These are phyloP conservation scores for Dipodascopsis tothii DNA, from an alignment of 805 yeast species.

Conservation along the genomic window DNA sequence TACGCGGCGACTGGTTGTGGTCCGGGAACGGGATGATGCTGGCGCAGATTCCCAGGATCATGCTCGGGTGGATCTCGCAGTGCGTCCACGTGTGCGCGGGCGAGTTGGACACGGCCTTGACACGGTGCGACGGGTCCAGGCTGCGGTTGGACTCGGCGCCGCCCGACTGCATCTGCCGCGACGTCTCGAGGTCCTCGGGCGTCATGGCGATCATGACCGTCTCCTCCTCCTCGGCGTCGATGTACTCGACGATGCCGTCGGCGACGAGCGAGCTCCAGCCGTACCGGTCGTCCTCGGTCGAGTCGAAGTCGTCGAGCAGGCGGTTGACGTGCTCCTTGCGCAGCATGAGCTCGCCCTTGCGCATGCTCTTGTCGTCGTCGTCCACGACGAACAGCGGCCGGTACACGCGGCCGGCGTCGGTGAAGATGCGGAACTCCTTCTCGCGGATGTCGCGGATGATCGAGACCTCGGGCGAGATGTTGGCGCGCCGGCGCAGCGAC, in stretches of 20 bases:
- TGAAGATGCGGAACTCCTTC: conserved; percentile 88
- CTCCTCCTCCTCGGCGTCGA: conserved; percentile 98
- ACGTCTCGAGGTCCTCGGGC: conserved; percentile 85
- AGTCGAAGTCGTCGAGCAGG: conserved; percentile 47
- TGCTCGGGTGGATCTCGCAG: conserved; percentile 97
- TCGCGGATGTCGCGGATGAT: conserved; percentile 95
- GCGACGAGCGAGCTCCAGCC: conserved; percentile 80
- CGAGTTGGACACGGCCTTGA: conserved; percentile 57
- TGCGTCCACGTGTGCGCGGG: conserved; percentile 85
- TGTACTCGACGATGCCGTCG: conserved; percentile 88
- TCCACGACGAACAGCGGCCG: conserved; percentile 94
- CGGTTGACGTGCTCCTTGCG: conserved; percentile 76
- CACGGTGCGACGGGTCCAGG: conserved; percentile 74
- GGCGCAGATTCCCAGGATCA: conserved; percentile 98
- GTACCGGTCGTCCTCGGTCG: conserved; percentile 48
- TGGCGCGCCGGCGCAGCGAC: conserved; percentile 87
- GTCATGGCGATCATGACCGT: conserved; percentile 98
- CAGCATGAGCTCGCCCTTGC: conserved; percentile 68
- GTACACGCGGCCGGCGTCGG: conserved; percentile 98
- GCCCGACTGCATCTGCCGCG: conserved; percentile 37
- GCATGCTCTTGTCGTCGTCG: conserved; percentile 44
- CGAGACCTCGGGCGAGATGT: conserved; percentile 91
- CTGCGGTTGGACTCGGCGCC: conserved; percentile 39
- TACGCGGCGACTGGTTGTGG: conserved; percentile 98
- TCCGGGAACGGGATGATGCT: conserved; percentile 99